Evolutionary conservation across 306 rosid species (phyloP), one percentile per base, ranked within the genome.

Genomic region (Dalbergia oliveri): DNA sequence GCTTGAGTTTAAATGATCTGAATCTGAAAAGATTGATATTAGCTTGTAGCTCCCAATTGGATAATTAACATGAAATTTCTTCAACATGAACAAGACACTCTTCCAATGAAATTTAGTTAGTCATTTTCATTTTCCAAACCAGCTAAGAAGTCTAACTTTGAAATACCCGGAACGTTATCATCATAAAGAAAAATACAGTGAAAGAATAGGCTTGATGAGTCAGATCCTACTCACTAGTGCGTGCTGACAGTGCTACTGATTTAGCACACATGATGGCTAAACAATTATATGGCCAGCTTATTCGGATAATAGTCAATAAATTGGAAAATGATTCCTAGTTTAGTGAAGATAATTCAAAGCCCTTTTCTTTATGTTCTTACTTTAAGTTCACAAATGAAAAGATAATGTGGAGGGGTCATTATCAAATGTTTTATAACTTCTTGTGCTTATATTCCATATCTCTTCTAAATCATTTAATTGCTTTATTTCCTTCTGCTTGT

Each of bases 201-300:
- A 76, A 35, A 23, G 56, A 54, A 69, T 79, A 76, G 18, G 49
- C 82, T 53, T 69, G 90, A 82, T 69, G 90, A 82, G 86, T 88
- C 86, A 82, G 89, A 87, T 86, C 84, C 92, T 78, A 88, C 88
- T 86, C 82, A 64, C 64, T 77, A 80, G 94, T 88, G 91, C 13
- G 10, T 84, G 87, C 58, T 90, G 89, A 89, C 86, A 44, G 54
- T 39, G 61, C 69, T 53, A 71, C 75, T 74, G 73, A 21, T 73
- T 85, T 72, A 66, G 23, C 66, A 72, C 79, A 63, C 77, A 59
- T 77, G 74, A 6, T 56, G 13, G 41, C 41, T 37, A 60, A 79
- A 79, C 47, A 75, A 35, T 37, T 71, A 37, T 76, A 35, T 3
- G 37, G 59, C 47, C 10, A 21, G 64, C 75, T 9, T 66, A 60